Evolutionary conservation across 352 stramenopile genomes (phyloP), one percentile per base, ranked within the genome.

Genomic region (Pelagophyceae sp.): DNA sequence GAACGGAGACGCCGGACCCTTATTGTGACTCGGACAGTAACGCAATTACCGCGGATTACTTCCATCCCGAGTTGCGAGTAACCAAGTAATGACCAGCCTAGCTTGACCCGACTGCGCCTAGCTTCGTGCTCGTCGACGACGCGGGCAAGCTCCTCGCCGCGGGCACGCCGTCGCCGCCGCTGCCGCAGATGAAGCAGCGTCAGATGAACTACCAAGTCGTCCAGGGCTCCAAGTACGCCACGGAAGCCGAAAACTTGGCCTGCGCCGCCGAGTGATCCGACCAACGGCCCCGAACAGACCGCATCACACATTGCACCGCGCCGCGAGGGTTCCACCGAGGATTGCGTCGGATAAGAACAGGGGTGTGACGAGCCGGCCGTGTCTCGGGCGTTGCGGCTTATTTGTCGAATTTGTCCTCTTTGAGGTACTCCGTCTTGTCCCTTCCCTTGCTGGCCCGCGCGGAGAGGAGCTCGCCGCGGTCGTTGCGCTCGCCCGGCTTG

Each of bases 101-200:
- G 27, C n/a, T 64, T 64, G 27, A n/a, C 54, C 54, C 27, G 27
- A n/a, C n/a, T 64, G 54, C n/a, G n/a, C 0, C 19, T 1, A 79
- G 75, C 15, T 92, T 92, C 79, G 87, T 91, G 0, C 80, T 92
- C 50, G 87, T 92, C 29, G 87, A 92, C 77, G 88, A 92, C 78
- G 83, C 87, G 72, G 88, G 88, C 37, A 85, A 85, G 25, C 76
- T 90, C 29, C 80, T 92, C 38, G 83, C 82, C 51, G 31, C 69
- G 40, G 88, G 86, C 11, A 87, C 76, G 54, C 86, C 86, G 20
- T 82, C 74, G 76, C 81, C 40, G 51, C 67, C 51, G 77, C 72
- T 91, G 31, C 86, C 87, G 6, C 38, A 45, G 61, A 25, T 87
- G 31, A 54, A 77, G 25, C 81, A 90, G 76, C 83, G 87, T 61